Percentiles rank a stretch among this genome's conserved stretches.
phyloP scores from a whole-genome alignment of 495 filamentous ascomycete genomes.

The Tuber aestivum region DNA sequence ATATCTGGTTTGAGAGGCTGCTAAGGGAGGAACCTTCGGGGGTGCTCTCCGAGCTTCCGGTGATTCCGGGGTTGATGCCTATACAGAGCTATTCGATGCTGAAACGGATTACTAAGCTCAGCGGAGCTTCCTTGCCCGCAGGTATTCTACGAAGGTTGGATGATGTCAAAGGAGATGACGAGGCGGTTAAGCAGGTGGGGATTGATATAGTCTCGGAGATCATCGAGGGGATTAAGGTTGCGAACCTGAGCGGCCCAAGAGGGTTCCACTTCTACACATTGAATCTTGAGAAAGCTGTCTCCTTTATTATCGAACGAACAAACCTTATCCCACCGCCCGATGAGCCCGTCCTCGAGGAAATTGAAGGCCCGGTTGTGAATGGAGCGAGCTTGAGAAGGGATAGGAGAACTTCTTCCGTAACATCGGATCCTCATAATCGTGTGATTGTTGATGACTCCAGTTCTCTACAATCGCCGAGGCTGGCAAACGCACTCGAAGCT shows the following conservation, averaged over 20 bases:
- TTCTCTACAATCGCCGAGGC: constrained; percentile 55
- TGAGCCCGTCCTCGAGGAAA: constrained; percentile 49
- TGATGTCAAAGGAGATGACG: constrained; percentile 78
- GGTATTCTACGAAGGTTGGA: constrained; percentile 66
- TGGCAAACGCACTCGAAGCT: constrained; percentile 53
- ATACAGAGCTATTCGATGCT: constrained; percentile 96
- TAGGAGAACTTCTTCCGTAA: constrained; percentile 52
- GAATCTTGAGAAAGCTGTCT: constrained; percentile 92
- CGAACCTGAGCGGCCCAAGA: constrained; percentile 52
- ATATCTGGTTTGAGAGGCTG: constrained; percentile 67
- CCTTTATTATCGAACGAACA: constrained; percentile 81
- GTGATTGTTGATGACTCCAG: constrained; percentile 66
- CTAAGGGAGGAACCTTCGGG: constrained; percentile 79
- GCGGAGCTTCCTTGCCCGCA: constrained; percentile 73
- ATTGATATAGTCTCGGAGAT: constrained; percentile 68
- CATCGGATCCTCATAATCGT: constrained; percentile 67
- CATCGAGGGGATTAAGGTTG: constrained; percentile 60
- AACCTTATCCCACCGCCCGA: constrained; percentile 64
- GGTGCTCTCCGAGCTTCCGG: constrained; percentile 77
- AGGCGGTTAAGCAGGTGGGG: constrained; percentile 73
- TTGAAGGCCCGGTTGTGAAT: constrained; percentile 45
- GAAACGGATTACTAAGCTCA: constrained; percentile 88
- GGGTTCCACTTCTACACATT: constrained; percentile 98
- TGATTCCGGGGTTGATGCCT: constrained; percentile 94
- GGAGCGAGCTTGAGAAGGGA: constrained; percentile 43